Evolutionary conservation across 257 asterid genomes (phyloP).

Genomic region (Penstemon newberryi): DNA sequence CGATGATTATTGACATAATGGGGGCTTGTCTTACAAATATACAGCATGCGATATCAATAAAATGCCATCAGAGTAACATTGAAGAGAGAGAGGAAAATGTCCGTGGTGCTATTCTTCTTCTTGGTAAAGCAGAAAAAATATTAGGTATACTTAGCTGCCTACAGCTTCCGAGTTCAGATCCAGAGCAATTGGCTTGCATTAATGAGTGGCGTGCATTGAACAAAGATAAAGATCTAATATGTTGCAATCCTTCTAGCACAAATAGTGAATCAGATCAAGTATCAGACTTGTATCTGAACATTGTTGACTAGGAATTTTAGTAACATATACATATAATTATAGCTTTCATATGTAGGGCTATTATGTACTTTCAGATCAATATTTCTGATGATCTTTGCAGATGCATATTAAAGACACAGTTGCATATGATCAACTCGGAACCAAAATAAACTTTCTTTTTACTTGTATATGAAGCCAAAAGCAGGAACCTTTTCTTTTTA

Average conservation of each 20-base stretch:
- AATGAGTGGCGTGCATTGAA: constrained; percentile 58
- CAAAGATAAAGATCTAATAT: constrained; percentile 34
- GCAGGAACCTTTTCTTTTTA: background rate
- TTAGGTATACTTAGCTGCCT: constrained; percentile 56
- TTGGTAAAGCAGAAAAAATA: constrained; percentile 62
- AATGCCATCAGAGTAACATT: constrained; percentile 54
- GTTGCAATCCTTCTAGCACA: constrained; percentile 33
- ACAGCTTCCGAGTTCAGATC: constrained; percentile 44
- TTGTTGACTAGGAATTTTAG: constrained; percentile 35
- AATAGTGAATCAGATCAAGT: constrained; percentile 26
- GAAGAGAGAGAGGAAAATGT: constrained; percentile 56
- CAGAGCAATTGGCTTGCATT: constrained; percentile 43
- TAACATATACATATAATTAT: background rate
- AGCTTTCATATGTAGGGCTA: constrained; percentile 10
- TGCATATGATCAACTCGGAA: background rate
- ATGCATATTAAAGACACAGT: constrained; percentile 9
- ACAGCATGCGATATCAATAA: constrained; percentile 51
- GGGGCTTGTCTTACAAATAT: constrained; percentile 78
- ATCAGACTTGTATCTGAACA: constrained; percentile 44
- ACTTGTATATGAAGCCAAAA: background rate
- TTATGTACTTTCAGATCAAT: constrained; percentile 12
- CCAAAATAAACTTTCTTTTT: too few species aligned
- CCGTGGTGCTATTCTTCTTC: constrained; percentile 51
- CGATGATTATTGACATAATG: constrained; percentile 52
- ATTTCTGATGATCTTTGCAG: constrained; percentile 8